These are phyloP conservation scores for Oryza meyeriana DNA, from an alignment of 176 grass and related monocot genomes.

Conservation along the genomic window DNA sequence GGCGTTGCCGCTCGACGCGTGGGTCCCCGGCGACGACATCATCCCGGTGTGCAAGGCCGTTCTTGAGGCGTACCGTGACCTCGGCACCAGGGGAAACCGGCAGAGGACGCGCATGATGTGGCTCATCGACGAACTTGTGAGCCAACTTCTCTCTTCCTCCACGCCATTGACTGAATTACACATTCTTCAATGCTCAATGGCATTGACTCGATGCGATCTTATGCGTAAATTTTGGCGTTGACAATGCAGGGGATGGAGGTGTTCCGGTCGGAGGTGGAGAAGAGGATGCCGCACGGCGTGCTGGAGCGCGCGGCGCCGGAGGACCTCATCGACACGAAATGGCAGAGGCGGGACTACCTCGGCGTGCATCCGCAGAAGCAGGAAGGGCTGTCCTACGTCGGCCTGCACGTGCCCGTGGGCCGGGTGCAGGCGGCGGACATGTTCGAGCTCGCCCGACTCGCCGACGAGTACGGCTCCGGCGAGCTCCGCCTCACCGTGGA, in stretches of 20 bases:
- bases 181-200: background rate
- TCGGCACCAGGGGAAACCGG: conserved; percentile 69
- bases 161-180: background rate
- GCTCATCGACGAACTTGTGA: conserved; percentile 95
- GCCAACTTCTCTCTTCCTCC: background rate
- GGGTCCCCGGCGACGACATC: conserved; percentile 64
- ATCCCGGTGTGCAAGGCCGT: conserved; percentile 64
- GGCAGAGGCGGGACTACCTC: conserved; percentile 76
- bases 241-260: conserved; percentile 64
- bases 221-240: background rate
- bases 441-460: conserved; percentile 76
- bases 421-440: conserved; percentile 73
- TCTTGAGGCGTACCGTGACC: conserved; percentile 83
- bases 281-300: conserved; percentile 61
- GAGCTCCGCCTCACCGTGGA: conserved; percentile 90
- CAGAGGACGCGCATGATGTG: conserved; percentile 99
- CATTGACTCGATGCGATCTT: background rate
- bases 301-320: conserved; percentile 51
- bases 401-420: conserved; percentile 74
- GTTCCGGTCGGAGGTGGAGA: conserved; percentile 78
- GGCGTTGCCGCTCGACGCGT: conserved; percentile 84
- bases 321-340: conserved; percentile 62
- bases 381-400: conserved; percentile 62
- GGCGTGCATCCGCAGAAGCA: conserved; percentile 83
- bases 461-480: conserved; percentile 75